Conservation (phyloP, 225 moss, liverwort and hornwort species). For the Climacium dendroides region DNA sequence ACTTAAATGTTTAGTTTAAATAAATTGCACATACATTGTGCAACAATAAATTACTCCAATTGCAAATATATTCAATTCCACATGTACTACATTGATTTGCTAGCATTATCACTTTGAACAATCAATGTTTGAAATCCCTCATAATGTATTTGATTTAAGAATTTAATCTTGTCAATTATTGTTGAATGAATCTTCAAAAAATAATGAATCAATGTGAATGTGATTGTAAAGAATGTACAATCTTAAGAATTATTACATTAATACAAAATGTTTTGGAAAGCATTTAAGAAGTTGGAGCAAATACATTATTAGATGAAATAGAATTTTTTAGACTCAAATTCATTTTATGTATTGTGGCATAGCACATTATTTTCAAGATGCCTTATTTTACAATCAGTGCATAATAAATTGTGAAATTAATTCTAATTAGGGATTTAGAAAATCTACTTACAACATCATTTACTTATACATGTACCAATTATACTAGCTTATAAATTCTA, state of each 20-base stretch:
- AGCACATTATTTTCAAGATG: not conserved
- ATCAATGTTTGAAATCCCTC: not conserved
- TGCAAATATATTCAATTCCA: not conserved
- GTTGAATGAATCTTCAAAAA: not conserved
- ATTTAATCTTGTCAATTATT: not conserved
- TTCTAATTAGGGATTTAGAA: not conserved
- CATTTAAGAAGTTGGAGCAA: too few species aligned
- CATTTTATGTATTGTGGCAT: not conserved
- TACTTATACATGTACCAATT: fast-evolving
- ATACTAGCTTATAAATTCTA: not conserved
- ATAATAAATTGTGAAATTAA: not conserved
- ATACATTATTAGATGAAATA: too few species aligned
- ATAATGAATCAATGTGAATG: not conserved
- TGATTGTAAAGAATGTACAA: not conserved
- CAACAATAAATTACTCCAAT: not conserved
- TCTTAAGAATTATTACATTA: not conserved
- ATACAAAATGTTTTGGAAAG: not conserved
- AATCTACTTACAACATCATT: not conserved
- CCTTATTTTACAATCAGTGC: too few species aligned
- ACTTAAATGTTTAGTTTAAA: not conserved
- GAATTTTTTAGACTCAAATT: not conserved
- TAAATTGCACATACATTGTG: not conserved
- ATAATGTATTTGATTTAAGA: not conserved
- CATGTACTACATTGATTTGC: too few species aligned
- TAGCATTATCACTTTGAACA: not conserved